Conservation (phyloP, 306 rosid species). For the Ziziphus jujuba region DNA sequence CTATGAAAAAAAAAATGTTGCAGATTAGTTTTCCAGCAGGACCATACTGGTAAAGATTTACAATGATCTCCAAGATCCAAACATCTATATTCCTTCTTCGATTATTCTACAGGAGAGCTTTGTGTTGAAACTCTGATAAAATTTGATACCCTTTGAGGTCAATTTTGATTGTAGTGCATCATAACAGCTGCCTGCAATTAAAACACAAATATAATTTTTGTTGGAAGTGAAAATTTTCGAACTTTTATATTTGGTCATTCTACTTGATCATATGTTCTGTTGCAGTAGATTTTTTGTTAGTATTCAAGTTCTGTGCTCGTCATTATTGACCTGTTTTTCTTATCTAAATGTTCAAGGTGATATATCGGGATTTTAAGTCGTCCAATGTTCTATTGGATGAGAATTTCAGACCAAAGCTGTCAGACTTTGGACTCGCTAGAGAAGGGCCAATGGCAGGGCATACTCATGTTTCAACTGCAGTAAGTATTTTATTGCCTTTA, state of each 20-base stretch:
- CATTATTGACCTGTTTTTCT: neutral
- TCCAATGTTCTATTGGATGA: constrained; percentile 76
- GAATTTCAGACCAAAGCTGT: constrained; percentile 68
- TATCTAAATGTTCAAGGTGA: constrained; percentile 45
- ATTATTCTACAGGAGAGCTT: no score
- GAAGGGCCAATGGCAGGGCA: constrained; percentile 74
- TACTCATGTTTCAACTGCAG: constrained; percentile 90
- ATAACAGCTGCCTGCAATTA: no score
- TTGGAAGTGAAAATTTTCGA: neutral
- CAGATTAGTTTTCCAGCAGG: no score
- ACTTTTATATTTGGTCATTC: neutral
- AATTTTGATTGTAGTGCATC: no score
- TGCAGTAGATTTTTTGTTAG: neutral
- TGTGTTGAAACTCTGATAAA: no score
- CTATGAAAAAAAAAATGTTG: no score
- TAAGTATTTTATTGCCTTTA: constrained; percentile 39
- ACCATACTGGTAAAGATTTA: no score
- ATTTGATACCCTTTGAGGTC: no score
- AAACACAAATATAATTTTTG: no score
- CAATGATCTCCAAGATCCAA: no score
- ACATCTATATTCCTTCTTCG: no score
- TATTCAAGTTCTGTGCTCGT: no score
- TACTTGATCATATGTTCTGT: neutral
- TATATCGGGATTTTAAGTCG: constrained; percentile 74
- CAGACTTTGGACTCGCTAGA: constrained; percentile 91